Percentiles rank a stretch among this genome's conserved stretches.
Evolutionary conservation across 257 asterid genomes (phyloP).

Genomic region (Solanum pimpinellifolium): DNA sequence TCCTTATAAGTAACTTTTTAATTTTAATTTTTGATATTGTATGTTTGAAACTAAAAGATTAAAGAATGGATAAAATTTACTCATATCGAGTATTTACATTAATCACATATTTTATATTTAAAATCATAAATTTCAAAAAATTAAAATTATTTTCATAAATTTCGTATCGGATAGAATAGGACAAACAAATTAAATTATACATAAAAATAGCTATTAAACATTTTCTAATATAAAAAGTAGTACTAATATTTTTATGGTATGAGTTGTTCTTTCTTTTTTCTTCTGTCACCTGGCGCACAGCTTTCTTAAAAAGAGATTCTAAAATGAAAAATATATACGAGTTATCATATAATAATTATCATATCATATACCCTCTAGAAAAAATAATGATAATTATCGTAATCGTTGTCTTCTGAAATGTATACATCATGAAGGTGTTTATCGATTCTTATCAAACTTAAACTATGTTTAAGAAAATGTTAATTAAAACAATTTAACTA

Average conservation of each 20-base stretch:
- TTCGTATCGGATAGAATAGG: rapidly evolving
- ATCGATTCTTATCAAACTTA: background rate
- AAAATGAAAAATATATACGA: background rate
- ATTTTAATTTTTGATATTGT: no score
- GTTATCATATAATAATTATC: background rate
- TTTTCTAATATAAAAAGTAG: background rate
- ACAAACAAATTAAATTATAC: no score
- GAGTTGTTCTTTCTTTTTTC: background rate
- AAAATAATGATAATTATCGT: background rate
- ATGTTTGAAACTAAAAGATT: no score
- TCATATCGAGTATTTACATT: rapidly evolving
- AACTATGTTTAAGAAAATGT: background rate
- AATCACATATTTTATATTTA: no score
- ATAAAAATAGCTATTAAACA: background rate
- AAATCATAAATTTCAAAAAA: no score
- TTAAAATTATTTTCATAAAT: no score
- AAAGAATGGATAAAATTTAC: no score
- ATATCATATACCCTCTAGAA: background rate
- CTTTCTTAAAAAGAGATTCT: background rate
- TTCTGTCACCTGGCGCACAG: background rate
- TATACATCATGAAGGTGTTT: background rate
- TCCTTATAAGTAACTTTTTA: no score
- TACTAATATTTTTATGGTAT: background rate
- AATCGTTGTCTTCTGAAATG: background rate
- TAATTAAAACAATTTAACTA: background rate